Conservation (phyloP, 2,329 filamentous ascomycete species). For the Colletotrichum siamense region DNA sequence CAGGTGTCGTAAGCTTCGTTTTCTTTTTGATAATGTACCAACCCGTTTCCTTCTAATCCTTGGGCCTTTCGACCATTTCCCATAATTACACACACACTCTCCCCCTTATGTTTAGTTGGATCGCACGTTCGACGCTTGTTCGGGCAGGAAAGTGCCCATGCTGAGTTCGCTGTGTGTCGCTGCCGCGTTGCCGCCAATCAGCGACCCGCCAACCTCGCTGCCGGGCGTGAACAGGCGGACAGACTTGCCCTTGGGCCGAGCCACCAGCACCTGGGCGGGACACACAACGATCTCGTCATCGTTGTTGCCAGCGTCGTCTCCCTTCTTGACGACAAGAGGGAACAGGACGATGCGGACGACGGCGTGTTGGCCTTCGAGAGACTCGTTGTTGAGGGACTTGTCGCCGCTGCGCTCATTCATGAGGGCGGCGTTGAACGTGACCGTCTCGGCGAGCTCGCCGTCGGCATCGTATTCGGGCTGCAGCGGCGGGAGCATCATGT, state of each 20-base stretch:
- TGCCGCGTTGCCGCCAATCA: conserved; percentile 38
- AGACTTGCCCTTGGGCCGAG: conserved; percentile 49
- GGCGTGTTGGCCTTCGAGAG: conserved; percentile 76
- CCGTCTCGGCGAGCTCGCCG: conserved; percentile 85
- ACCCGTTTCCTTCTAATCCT: neutral
- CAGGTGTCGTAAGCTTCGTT: conserved; percentile 14
- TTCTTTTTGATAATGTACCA: neutral
- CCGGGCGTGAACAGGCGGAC: conserved; percentile 48
- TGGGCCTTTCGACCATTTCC: neutral
- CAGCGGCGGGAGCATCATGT: conserved; percentile 96
- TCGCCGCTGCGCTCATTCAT: conserved; percentile 92
- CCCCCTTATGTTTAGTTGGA: neutral
- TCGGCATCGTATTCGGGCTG: conserved; percentile 95
- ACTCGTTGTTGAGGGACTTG: conserved; percentile 67
- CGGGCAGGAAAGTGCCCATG: conserved; percentile 30
- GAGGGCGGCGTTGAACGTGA: conserved; percentile 88
- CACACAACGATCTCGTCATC: conserved; percentile 96
- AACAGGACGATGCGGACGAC: conserved; percentile 93
- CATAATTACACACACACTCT: neutral
- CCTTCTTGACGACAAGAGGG: conserved; percentile 95
- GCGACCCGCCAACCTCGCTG: conserved; percentile 57
- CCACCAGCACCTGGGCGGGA: conserved; percentile 90
- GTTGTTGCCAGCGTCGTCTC: conserved; percentile 83
- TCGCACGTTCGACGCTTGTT: conserved; percentile 28
- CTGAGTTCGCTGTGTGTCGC: conserved; percentile 39